Evolutionary conservation across 805 yeast genomes (phyloP), one percentile per base, ranked within the genome.

Genomic region (Lachancea meyersii): DNA sequence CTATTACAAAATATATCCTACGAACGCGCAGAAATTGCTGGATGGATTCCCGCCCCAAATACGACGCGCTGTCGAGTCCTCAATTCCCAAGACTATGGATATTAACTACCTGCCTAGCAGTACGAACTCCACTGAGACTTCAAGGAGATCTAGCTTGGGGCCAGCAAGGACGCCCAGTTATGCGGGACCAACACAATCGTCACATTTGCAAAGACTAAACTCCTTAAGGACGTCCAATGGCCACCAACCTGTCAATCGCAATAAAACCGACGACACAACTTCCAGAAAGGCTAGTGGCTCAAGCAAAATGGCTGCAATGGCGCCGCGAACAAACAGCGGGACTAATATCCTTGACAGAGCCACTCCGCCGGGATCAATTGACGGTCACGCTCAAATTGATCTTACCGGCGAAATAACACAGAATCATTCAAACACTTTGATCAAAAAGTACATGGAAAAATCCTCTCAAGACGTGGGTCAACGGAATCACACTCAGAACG

Each of bases 51-150:
- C 58, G 2, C 44, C 50, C 2, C 64, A 61, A 37, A 38, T 59
- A 20, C 69, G 70, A 37, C 80, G 73, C 50, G 86, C 85, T 0
- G 61, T 86, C 13, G 88, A 81, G 44, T 70, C 77, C 53, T 66
- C 79, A 0, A 75, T 69, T 38, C 86, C 86, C 4, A 38, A 48
- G 5, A 56, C 61, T 40, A 46, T 65, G 42, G 47, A 51, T 21
- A 48, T 60, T 17, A 46, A 51, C 31, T 54, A 53, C 14, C 16
- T 48, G 36, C 19, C 47, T 21, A 14, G 48, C 24, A 18, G 49
- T 10, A 40, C 43, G 8, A 11, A 40, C 9, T 39, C 46, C 6
- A 19, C 35, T 1, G 63, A 75, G 37, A 72, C 73, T 2, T 75
- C 84, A 1, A 54, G 72, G 45, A 65, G 70, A 41, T 61, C 71